Evolutionary conservation across 2,329 filamentous ascomycete species (phyloP).

Genomic region (Blastomyces percursus): DNA sequence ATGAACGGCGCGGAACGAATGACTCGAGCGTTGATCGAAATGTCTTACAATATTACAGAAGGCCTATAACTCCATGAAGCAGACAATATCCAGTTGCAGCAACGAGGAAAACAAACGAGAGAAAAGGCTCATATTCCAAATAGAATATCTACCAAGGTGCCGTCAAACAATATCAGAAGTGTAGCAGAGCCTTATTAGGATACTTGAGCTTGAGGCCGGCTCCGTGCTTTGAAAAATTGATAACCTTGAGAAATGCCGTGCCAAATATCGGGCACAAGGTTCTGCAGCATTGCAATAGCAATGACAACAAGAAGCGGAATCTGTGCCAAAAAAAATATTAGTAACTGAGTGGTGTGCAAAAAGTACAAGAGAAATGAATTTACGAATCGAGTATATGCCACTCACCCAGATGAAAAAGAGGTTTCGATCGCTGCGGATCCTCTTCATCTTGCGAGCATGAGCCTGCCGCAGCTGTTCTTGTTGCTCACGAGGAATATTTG

Average conservation of each 20-base stretch:
- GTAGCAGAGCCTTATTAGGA: not conserved
- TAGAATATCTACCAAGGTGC: not conserved
- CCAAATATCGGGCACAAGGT: conserved; percentile 34
- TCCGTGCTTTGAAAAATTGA: conserved; percentile 26
- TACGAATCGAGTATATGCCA: conserved; percentile 8
- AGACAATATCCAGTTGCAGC: not conserved
- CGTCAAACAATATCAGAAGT: not conserved
- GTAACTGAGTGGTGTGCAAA: not conserved
- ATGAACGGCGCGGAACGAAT: conserved; percentile 1
- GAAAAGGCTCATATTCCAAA: not conserved
- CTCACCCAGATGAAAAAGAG: conserved; percentile 46
- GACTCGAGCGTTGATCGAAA: not conserved
- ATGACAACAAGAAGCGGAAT: conserved; percentile 40
- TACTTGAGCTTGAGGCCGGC: not conserved
- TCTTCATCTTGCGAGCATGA: conserved; percentile 39
- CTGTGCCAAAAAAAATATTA: conserved; percentile 23
- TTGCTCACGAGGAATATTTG: conserved; percentile 35
- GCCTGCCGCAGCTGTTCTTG: conserved; percentile 38
- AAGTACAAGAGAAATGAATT: not conserved
- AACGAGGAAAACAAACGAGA: not conserved
- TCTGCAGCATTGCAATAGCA: conserved; percentile 36
- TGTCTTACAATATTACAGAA: not conserved
- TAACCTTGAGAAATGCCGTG: conserved; percentile 28
- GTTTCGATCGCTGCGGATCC: conserved; percentile 40
- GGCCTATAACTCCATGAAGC: not conserved